Conservation (phyloP, 148 eudicot species). For the Drosera capensis region DNA sequence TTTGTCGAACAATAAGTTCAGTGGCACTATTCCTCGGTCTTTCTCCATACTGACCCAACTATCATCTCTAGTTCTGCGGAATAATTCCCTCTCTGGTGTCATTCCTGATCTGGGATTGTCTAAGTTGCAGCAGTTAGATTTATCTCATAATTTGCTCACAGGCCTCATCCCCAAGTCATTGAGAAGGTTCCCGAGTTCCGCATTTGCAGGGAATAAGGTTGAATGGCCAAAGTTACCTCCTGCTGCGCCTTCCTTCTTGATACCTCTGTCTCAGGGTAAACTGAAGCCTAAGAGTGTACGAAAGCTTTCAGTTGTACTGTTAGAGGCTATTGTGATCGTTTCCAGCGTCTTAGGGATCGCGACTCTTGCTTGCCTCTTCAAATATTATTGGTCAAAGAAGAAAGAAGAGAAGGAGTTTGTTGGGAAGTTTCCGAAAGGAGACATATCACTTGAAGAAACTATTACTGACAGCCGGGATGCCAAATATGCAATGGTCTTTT, state of each 20-base stretch:
- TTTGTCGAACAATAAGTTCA: conserved; percentile 23
- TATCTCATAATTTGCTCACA: conserved; percentile 26
- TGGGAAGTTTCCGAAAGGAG: conserved; percentile 6
- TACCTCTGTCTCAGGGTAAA: conserved; percentile 5
- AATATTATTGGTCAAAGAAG: not conserved
- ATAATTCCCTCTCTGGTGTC: conserved; percentile 31
- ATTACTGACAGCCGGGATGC: conserved; percentile 8
- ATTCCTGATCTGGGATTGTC: conserved; percentile 26
- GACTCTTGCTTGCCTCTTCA: not conserved
- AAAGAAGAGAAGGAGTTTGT: not conserved
- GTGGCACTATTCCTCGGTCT: conserved; percentile 22
- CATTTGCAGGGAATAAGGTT: conserved; percentile 24
- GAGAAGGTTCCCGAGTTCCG: conserved; percentile 19
- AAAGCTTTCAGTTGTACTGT: conserved; percentile 8
- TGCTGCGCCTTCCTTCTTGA: conserved; percentile 6
- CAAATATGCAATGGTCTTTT: conserved; percentile 9
- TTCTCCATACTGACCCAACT: conserved; percentile 28
- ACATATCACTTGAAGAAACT: conserved; percentile 1
- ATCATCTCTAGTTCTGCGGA: conserved; percentile 18
- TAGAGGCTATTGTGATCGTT: conserved; percentile 4
- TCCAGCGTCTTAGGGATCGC: conserved; percentile 1
- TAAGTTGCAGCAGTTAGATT: conserved; percentile 18
- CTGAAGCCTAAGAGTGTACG: conserved; percentile 5
- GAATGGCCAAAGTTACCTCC: conserved; percentile 4
- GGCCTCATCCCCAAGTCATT: conserved; percentile 24